Evolutionary conservation across 23 red algal genomes (phyloP).

Genomic region (Gracilaria vermiculophylla): DNA sequence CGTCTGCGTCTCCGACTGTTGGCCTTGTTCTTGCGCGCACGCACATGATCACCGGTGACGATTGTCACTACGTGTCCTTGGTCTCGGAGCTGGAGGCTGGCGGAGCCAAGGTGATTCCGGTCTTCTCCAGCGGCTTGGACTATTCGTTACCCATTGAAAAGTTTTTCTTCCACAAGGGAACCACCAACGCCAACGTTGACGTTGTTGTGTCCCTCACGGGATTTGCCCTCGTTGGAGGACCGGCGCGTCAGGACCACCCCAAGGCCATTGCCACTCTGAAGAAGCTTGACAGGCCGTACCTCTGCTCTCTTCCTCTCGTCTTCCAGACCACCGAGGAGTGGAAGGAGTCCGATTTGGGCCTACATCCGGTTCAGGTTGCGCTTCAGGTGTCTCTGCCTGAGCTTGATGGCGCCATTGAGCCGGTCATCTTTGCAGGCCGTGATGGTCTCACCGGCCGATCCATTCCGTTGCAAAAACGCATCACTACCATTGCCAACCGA

Average conservation of each 20-base stretch:
- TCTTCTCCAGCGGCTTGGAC: slow-evolving; percentile 96
- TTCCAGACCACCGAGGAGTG: slow-evolving; percentile 99
- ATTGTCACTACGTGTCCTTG: slow-evolving; percentile 99
- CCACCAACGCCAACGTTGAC: slow-evolving; percentile 78
- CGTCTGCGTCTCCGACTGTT: slow-evolving; percentile 58
- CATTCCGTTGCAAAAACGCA: slow-evolving; percentile 96
- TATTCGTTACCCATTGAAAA: slow-evolving; percentile 89
- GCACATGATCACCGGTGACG: slow-evolving; percentile 97
- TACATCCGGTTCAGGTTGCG: slow-evolving; percentile 98
- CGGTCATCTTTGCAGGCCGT: slow-evolving; percentile 93
- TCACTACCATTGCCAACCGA: slow-evolving; percentile 67
- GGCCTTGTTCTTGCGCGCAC: slow-evolving; percentile 90
- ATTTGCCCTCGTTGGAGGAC: slow-evolving; percentile 98
- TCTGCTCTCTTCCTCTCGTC: slow-evolving; percentile 94
- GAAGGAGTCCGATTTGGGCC: slow-evolving; percentile 88
- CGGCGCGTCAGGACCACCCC: slow-evolving; percentile 96
- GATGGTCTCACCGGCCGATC: slow-evolving; percentile 94
- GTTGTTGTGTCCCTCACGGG: slow-evolving; percentile 93
- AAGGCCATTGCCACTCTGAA: slow-evolving; percentile 87
- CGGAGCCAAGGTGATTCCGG: slow-evolving; percentile 90
- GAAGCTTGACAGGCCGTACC: slow-evolving; percentile 89
- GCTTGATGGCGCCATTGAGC: slow-evolving; percentile 98
- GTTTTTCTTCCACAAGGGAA: slow-evolving; percentile 88
- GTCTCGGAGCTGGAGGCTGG: slow-evolving; percentile 86
- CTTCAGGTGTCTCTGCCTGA: slow-evolving; percentile 96